These are phyloP conservation scores for Saposhnikovia divaricata DNA, from an alignment of 129 eudicot species.

Conservation along the genomic window DNA sequence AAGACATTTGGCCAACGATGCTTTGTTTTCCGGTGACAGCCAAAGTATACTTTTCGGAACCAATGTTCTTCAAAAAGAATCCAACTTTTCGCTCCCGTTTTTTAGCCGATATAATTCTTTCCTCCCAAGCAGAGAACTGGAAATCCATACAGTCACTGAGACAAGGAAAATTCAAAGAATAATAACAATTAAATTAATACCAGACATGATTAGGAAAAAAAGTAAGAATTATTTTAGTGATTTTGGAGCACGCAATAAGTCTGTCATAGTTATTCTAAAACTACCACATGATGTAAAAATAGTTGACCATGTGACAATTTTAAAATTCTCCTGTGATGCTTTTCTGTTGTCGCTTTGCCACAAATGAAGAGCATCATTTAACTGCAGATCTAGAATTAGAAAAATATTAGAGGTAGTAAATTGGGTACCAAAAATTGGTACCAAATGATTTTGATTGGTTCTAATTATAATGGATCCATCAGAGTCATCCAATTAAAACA, in stretches of 20 bases:
- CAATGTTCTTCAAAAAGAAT: not conserved
- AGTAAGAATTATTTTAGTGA: no score
- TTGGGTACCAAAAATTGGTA: no score
- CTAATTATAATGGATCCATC: no score
- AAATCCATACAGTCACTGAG: slow-evolving; percentile 1
- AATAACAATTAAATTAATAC: not conserved
- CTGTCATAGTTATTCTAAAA: no score
- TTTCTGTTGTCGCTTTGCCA: not conserved
- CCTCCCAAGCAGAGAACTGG: slow-evolving; percentile 6
- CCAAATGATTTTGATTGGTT: no score
- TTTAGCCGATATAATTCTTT: slow-evolving; percentile 8
- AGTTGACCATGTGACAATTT: not conserved
- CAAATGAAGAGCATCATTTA: not conserved
- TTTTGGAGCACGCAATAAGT: no score
- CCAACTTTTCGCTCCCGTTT: slow-evolving; percentile 7
- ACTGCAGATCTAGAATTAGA: not conserved
- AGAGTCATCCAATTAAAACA: no score
- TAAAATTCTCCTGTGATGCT: not conserved
- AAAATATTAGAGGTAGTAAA: no score
- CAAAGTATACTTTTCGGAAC: not conserved
- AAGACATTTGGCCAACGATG: slow-evolving; percentile 9
- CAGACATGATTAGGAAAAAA: no score
- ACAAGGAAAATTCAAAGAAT: not conserved
- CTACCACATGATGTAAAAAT: not conserved
- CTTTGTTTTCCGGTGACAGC: slow-evolving; percentile 10